Base-by-base conservation (phyloP, 148 eudicot genomes). In the Agrostemma githago region DNA sequence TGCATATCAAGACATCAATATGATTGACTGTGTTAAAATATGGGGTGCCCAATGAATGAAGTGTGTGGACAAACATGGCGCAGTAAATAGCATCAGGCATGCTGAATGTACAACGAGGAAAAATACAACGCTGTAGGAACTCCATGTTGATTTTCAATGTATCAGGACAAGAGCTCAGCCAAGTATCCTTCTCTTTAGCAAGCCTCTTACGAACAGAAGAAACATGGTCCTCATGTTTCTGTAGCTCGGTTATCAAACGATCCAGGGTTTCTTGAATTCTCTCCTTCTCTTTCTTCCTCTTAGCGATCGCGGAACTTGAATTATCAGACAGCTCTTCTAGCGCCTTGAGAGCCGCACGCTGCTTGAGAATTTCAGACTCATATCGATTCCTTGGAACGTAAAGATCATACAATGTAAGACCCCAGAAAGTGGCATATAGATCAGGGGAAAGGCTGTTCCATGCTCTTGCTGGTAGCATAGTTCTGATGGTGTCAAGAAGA, bases 401-500 rank as follows among this genome's bases (percentile, higher is more conserved):
- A 42, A 96, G 91, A 86, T 96, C 99, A 87, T 96, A 96, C 20
- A 96, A 82, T 6, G 94, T 86, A 64, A 96, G 90, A 44, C 99
- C 99, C 99, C 99, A 96, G 82, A 96, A 96, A 38, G 99, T 90
- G 21, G 96, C 94, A 83, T 92, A 96, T 6, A 96, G 81, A 85
- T 92, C 99, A 12, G 99, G 94, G 58, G 99, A 96, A 62, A 96
- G 95, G 83, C 99, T 96, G 70, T 96, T 96, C 97, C 99, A 96
- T 3, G 97, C 94, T 82, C 88, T 96, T 20, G 94, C 77, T 74
- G 99, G 99, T 80, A 92, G 77, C 92, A 92, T 89, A 64, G 89
- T 86, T 74, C 87, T 82, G 75, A 92, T 87, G 48, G 92, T 88
- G 46, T 84, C 85, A 74, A 96, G 92, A 78, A 92, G 97, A 86